Evolutionary conservation across 352 stramenopile species (phyloP).

Genomic region (Phytophthora capsici): DNA sequence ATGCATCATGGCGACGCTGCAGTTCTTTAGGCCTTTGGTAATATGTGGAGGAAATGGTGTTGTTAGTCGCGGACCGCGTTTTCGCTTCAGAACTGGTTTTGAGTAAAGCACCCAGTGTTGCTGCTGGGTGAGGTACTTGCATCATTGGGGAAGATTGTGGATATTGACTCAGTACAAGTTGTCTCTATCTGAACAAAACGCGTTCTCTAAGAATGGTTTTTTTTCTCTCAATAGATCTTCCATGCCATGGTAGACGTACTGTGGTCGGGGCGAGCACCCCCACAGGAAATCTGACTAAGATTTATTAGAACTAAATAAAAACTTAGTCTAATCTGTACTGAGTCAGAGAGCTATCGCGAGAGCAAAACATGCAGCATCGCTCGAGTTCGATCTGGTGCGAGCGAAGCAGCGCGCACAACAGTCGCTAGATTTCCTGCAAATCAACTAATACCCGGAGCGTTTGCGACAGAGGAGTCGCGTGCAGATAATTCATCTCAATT

Average conservation of each 20-base stretch:
- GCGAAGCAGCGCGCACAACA: not conserved
- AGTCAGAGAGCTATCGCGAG: not conserved
- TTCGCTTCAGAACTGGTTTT: too few species aligned
- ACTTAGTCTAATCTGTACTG: not conserved
- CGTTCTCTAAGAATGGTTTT: constrained; percentile 1
- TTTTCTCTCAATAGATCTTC: not conserved
- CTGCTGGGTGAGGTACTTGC: constrained; percentile 19
- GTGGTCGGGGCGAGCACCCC: constrained; percentile 10
- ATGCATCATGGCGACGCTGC: not conserved
- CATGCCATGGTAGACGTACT: constrained; percentile 18
- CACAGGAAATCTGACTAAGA: not conserved
- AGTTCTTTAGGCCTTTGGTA: not conserved
- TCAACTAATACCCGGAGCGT: constrained; percentile 2
- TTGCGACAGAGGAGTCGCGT: not conserved
- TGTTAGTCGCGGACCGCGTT: constrained; percentile 31
- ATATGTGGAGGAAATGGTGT: too few species aligned
- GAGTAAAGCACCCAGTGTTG: constrained; percentile 4
- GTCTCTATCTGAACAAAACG: not conserved
- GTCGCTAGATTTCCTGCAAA: not conserved
- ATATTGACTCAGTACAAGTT: constrained; percentile 21
- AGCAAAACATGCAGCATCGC: constrained; percentile 5
- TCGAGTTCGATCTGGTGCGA: constrained; percentile 7
- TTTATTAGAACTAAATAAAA: not conserved
- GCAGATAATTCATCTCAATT: constrained; percentile 9
- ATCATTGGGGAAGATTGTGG: constrained; percentile 18